These are phyloP conservation scores for Chlamydomonas asymmetrica DNA, from an alignment of 139 green algal species.

Conservation along the genomic window DNA sequence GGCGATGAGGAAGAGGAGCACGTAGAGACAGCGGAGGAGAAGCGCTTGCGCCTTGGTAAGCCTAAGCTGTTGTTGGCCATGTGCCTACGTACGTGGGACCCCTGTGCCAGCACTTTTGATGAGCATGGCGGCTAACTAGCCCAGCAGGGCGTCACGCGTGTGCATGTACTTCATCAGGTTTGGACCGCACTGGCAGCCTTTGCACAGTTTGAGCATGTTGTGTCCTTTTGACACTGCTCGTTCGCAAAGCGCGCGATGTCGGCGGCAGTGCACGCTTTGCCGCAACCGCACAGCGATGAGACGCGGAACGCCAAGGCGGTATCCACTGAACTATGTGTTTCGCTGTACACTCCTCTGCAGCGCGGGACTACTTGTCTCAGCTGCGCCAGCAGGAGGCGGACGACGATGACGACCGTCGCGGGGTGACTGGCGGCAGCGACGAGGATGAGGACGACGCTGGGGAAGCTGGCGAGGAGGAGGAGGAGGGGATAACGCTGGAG, in stretches of 20 bases:
- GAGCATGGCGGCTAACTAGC: background rate
- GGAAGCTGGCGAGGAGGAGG: constrained; percentile 39
- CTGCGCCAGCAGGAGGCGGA: constrained; percentile 47
- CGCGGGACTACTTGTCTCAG: constrained; percentile 70
- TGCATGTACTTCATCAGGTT: no score
- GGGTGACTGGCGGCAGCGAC: constrained; percentile 17
- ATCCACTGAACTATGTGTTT: no score
- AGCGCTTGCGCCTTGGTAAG: constrained; percentile 74
- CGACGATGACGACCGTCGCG: constrained; percentile 23
- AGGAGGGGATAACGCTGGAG: constrained; percentile 15
- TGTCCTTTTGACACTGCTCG: background rate
- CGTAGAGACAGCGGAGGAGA: constrained; percentile 82
- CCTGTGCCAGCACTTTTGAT: background rate
- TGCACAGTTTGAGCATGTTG: background rate
- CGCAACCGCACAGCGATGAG: background rate
- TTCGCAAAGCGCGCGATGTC: no score
- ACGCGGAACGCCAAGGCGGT: no score
- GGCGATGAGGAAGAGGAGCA: constrained; percentile 49
- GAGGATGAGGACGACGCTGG: constrained; percentile 37
- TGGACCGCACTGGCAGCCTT: no score
- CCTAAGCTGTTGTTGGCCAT: background rate
- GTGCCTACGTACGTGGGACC: background rate
- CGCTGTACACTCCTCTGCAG: constrained; percentile 54
- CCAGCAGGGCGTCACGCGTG: background rate
- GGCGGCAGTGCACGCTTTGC: background rate